phyloP scores from a whole-genome alignment of 2,329 filamentous ascomycete species.

The Periglandula ipomoeae region DNA sequence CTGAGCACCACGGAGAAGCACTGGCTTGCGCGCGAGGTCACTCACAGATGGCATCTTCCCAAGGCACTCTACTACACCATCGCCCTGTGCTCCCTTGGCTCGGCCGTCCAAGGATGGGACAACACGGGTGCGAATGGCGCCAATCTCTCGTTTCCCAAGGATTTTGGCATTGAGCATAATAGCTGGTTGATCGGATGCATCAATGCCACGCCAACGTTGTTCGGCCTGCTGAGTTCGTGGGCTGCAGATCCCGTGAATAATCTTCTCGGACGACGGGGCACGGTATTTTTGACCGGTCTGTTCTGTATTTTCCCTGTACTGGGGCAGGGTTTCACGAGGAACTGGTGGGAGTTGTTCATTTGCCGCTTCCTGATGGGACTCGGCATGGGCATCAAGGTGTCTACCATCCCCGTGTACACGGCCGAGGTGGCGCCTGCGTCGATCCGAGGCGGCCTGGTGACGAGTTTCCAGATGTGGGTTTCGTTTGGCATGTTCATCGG shows the following conservation, averaged over 20 bases:
- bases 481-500: slow-evolving; percentile 53
- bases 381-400: slow-evolving; percentile 45
- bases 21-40: slow-evolving; percentile 15
- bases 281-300: slow-evolving; percentile 44
- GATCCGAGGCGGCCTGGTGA: slow-evolving; percentile 41
- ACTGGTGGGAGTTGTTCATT: slow-evolving; percentile 35
- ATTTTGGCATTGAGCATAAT: slow-evolving; percentile 24
- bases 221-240: slow-evolving; percentile 17
- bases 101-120: slow-evolving; percentile 33
- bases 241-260: slow-evolving; percentile 29
- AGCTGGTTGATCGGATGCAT: slow-evolving; percentile 50
- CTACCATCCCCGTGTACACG: slow-evolving; percentile 41
- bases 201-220: slow-evolving; percentile 29
- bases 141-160: slow-evolving; percentile 28
- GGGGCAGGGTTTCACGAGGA: slow-evolving; percentile 41
- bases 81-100: slow-evolving; percentile 20
- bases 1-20: slow-evolving; percentile 17
- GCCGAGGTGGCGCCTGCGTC: slow-evolving; percentile 39
- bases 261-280: slow-evolving; percentile 17
- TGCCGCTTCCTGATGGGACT: slow-evolving; percentile 42
- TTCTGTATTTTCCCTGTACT: slow-evolving; percentile 48
- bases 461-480: slow-evolving; percentile 43
- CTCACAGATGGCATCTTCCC: slow-evolving; percentile 21
- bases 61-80: slow-evolving; percentile 18
- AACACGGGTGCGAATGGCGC: slow-evolving; percentile 32